phyloP scores from a whole-genome alignment of 108 stramenopile genomes.

The Hondaea fermentalgiana region DNA sequence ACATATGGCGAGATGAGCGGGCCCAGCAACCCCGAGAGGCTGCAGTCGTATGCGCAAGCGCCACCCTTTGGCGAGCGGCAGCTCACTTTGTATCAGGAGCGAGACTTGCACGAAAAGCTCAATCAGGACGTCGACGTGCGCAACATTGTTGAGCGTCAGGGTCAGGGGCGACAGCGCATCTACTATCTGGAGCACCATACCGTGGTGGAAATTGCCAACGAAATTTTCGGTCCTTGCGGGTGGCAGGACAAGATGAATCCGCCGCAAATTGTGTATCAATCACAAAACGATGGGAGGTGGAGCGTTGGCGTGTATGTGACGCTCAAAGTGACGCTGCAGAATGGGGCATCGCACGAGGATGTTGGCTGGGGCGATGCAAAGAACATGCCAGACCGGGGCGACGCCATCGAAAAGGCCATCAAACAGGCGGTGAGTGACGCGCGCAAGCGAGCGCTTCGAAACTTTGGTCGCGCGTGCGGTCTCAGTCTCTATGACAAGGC shows the following conservation, averaged over 20 bases:
- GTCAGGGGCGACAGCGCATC: background rate
- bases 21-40: background rate
- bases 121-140: background rate
- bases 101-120: background rate
- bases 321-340: background rate
- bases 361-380: background rate
- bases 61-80: background rate
- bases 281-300: background rate
- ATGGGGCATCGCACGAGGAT: background rate
- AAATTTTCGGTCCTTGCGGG: background rate
- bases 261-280: background rate
- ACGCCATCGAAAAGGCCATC: background rate
- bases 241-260: background rate
- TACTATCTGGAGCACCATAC: background rate
- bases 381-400: slow-evolving; percentile 13
- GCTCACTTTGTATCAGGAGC: background rate
- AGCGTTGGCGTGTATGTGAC: background rate
- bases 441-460: background rate
- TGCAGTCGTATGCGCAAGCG: background rate
- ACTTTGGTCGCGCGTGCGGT: background rate
- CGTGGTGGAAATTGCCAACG: background rate
- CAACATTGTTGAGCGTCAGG: background rate
- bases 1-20: background rate
- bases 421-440: slow-evolving; percentile 1
- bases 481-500: slow-evolving; percentile 12